These are phyloP conservation scores for Pichia sp. DNA, from an alignment of 1,139 yeast species.

Conservation along the genomic window DNA sequence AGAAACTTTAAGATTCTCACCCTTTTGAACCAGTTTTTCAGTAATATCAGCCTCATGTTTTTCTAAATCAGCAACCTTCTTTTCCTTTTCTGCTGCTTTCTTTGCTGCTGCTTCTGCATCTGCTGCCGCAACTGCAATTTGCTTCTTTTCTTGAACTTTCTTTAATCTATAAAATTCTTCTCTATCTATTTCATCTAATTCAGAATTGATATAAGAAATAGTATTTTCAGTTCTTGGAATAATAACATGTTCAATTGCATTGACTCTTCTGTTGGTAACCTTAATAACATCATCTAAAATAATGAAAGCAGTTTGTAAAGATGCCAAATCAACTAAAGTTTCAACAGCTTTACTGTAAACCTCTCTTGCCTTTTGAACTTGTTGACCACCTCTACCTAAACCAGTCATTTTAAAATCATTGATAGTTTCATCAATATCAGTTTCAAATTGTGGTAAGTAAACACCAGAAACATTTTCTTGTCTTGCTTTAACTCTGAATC, in stretches of 20 bases:
- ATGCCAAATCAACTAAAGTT: conserved; percentile 90
- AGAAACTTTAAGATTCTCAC: conserved; percentile 10
- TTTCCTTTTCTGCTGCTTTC: conserved; percentile 18
- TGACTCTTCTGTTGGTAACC: conserved; percentile 96
- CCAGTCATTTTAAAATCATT: conserved; percentile 96
- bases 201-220: conserved; percentile 86
- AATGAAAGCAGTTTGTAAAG: conserved; percentile 91
- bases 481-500: conserved; percentile 84
- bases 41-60: conserved; percentile 20
- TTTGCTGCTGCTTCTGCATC: conserved; percentile 45
- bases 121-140: conserved; percentile 61
- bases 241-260: conserved; percentile 96
- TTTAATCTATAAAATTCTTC: conserved; percentile 95
- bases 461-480: conserved; percentile 98
- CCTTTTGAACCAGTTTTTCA: conserved; percentile 13
- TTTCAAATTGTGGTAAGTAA: conserved; percentile 84
- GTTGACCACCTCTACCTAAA: conserved; percentile 97
- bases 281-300: conserved; percentile 95
- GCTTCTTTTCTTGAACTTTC: conserved; percentile 95
- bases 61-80: conserved; percentile 17
- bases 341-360: conserved; percentile 95
- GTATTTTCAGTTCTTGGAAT: conserved; percentile 97
- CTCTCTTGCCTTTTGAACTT: conserved; percentile 87
- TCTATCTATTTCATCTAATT: conserved; percentile 94
- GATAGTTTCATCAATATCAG: conserved; percentile 72